Conservation (phyloP, 306 rosid genomes). For the Abrus precatorius region DNA sequence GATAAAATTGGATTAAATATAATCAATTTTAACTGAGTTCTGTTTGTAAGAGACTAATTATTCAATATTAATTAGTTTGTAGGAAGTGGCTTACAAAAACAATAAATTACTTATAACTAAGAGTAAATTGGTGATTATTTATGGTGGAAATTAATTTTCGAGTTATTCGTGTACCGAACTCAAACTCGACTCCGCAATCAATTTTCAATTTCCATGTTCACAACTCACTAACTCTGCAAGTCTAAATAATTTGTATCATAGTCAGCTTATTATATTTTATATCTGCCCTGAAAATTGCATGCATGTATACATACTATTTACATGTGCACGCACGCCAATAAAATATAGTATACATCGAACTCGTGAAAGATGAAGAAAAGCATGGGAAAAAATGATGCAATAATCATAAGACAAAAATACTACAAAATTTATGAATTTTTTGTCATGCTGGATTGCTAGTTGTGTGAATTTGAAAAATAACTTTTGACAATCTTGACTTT, state of each 20-base stretch:
- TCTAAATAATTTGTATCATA: background rate
- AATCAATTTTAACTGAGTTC: background rate
- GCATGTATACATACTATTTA: conserved; percentile 28
- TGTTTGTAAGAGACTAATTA: background rate
- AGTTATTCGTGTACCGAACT: background rate
- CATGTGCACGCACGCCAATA: background rate
- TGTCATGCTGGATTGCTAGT: background rate
- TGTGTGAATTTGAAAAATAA: background rate
- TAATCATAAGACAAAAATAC: background rate
- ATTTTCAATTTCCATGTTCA: background rate
- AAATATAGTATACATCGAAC: background rate
- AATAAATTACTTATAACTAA: too few relatives aligned
- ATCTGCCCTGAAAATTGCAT: background rate
- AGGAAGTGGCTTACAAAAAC: too few relatives aligned
- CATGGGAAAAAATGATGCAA: background rate
- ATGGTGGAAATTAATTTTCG: background rate
- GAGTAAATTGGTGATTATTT: background rate
- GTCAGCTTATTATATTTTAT: background rate
- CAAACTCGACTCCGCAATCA: background rate
- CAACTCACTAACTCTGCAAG: background rate
- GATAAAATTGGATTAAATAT: background rate
- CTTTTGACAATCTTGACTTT: background rate
- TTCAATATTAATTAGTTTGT: background rate
- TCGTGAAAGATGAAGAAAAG: background rate
- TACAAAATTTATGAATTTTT: background rate